Percentiles rank a stretch among this genome's conserved stretches.
Evolutionary conservation across 352 stramenopile species (phyloP).

Genomic region (Blastocystis sp.): DNA sequence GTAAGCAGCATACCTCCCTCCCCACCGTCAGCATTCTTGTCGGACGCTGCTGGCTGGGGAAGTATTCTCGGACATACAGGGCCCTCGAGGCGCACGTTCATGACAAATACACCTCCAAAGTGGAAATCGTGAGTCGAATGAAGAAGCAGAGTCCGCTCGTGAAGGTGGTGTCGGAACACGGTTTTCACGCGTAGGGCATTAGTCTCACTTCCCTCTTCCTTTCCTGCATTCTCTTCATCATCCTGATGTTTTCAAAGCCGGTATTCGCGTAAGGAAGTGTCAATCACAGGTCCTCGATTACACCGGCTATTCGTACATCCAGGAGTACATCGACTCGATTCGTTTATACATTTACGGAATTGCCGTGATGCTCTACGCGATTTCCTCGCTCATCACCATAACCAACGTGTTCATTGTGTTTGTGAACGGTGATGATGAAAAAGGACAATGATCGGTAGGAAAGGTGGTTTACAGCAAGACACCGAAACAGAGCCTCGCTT

Average conservation of each 20-base stretch:
- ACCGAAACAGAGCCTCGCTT: neutral
- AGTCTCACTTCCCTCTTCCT: conserved; percentile 27
- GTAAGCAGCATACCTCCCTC: neutral
- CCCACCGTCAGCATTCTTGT: conserved; percentile 23
- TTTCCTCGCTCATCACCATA: conserved; percentile 34
- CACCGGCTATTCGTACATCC: neutral
- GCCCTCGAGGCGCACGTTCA: neutral
- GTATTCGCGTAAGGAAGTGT: neutral
- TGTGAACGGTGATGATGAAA: conserved; percentile 18
- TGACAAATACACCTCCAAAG: conserved; percentile 38
- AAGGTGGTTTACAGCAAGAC: conserved; percentile 22
- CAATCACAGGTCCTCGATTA: conserved; percentile 30
- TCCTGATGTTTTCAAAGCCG: conserved; percentile 58
- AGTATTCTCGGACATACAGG: conserved; percentile 1
- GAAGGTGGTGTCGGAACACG: neutral
- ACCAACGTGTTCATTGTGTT: conserved; percentile 32
- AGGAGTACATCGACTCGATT: conserved; percentile 19
- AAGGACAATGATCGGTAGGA: neutral
- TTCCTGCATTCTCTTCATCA: conserved; percentile 38
- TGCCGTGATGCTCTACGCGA: conserved; percentile 9
- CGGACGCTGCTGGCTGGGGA: conserved; percentile 23
- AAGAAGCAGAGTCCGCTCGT: neutral
- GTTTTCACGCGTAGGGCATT: neutral
- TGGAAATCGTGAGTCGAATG: neutral
- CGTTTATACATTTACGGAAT: conserved; percentile 12